Evolutionary conservation across 1,139 yeast species (phyloP), one percentile per base, ranked within the genome.

Genomic region (Saccharomyces pastorianus): DNA sequence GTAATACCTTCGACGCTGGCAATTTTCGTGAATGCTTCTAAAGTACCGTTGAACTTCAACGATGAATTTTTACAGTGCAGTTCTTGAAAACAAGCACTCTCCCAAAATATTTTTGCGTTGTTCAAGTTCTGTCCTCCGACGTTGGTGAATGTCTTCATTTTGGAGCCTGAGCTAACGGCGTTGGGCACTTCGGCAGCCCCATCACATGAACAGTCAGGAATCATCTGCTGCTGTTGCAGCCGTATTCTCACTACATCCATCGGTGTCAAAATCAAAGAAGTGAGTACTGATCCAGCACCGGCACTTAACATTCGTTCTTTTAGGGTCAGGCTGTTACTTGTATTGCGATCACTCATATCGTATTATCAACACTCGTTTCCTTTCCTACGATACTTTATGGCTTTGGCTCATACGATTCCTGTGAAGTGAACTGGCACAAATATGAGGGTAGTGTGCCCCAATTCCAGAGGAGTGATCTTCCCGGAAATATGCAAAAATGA

Each of bases 221-320:
- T 70, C 55, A 86, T 74, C 60, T 83, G 88, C 65, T 90, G 96
- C 66, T 91, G 97, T 65, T 93, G 99, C 56, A 91, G 76, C 55
- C 99, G 78, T 42, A 93, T 88, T 57, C 98, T 74, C 0, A 91
- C 88, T 49, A 93, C 98, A 67, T 93, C 99, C 69, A 93, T 85
- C 1, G 99, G 99, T 1, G 97, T 93, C 34, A 91, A 87, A 53
- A 84, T 83, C 49, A 89, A 64, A 0, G 97, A 89, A 1, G 97
- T 93, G 42, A 90, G 69, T n/a, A 93, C 69, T 0, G 97, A 88
- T 2, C 99, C 99, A 50, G 87, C 79, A 64, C 96, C 86, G 0
- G 98, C 98, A 58, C 96, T 87, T 44, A 88, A 70, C 95, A 90
- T 89, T 54, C 91, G 72, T 67, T 89, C 70, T 9, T 55, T 53